Percentiles rank a stretch among this genome's conserved stretches.
Evolutionary conservation across 768 basidiomycete genomes (phyloP).

Genomic region (Pisolithus marmoratus): DNA sequence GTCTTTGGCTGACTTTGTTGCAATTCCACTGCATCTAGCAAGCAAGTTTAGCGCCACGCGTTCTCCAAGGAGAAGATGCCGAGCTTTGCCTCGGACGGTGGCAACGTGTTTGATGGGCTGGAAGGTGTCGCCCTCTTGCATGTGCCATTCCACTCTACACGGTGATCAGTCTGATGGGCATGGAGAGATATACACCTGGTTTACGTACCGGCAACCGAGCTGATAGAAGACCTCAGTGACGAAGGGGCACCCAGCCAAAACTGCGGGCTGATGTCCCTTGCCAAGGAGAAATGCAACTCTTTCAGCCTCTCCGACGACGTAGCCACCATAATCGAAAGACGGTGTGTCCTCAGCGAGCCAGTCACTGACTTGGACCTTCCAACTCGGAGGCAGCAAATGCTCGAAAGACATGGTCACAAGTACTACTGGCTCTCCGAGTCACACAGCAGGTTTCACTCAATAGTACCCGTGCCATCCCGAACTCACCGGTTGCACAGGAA

Average conservation of each 20-base stretch:
- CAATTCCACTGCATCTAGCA: conserved; percentile 94
- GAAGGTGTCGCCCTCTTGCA: conserved; percentile 78
- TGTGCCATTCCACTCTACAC: conserved; percentile 87
- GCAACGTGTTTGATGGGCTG: conserved; percentile 82
- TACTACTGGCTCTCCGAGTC: not conserved
- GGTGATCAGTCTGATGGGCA: not conserved
- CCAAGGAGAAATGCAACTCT: conserved; percentile 87
- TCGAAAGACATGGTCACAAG: conserved; percentile 26
- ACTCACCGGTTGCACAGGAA: too few relatives aligned
- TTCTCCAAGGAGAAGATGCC: conserved; percentile 87
- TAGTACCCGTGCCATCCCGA: not conserved
- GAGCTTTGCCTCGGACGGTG: conserved; percentile 84
- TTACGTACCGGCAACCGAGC: conserved; percentile 81
- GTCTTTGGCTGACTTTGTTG: conserved; percentile 66
- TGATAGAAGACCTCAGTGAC: conserved; percentile 89
- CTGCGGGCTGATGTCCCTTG: conserved; percentile 72
- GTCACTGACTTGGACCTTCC: conserved; percentile 71
- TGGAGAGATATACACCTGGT: not conserved
- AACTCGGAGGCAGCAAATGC: conserved; percentile 88
- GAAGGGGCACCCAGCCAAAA: conserved; percentile 94
- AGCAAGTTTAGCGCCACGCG: conserved; percentile 89
- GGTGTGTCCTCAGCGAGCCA: conserved; percentile 96
- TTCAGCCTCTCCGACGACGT: conserved; percentile 86
- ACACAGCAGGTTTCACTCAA: not conserved
- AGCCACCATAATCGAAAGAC: conserved; percentile 94